Conservation (phyloP, 1,284 basidiomycete genomes). For the Irpex rosettiformis region DNA sequence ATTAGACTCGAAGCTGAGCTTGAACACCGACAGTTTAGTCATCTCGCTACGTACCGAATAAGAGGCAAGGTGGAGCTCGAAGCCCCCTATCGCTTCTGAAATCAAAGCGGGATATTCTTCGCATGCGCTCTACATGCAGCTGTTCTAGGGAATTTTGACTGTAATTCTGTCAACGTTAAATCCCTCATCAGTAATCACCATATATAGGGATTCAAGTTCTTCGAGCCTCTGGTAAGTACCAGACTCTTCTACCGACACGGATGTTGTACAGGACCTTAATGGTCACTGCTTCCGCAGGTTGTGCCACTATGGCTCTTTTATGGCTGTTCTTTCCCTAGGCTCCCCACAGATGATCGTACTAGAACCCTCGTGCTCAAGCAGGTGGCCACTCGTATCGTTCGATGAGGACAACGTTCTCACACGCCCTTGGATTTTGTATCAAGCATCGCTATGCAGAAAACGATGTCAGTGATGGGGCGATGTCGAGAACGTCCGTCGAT, state of each 20-base stretch:
- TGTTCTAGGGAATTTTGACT: neutral
- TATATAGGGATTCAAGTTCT: neutral
- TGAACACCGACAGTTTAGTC: neutral
- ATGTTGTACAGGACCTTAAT: neutral
- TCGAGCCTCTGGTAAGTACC: neutral
- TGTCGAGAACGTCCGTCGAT: neutral
- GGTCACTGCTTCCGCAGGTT: neutral
- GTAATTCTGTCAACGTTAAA: neutral
- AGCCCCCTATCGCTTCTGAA: neutral
- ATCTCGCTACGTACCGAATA: neutral
- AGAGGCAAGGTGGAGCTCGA: neutral
- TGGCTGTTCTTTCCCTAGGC: slow-evolving; percentile 11
- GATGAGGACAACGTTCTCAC: neutral
- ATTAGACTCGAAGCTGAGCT: neutral
- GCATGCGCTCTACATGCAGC: neutral
- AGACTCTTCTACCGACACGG: neutral
- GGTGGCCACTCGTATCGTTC: neutral
- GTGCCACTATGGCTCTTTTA: slow-evolving; percentile 2
- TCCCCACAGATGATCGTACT: slow-evolving; percentile 1
- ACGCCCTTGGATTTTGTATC: neutral
- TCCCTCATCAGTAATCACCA: neutral
- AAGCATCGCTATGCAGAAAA: neutral
- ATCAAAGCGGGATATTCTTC: neutral
- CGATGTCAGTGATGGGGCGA: neutral
- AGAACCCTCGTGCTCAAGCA: slow-evolving; percentile 1